Percentiles rank a stretch among this genome's conserved stretches.
phyloP scores from a whole-genome alignment of 2,329 filamentous ascomycete genomes.

The Domatiomyces globalis region DNA sequence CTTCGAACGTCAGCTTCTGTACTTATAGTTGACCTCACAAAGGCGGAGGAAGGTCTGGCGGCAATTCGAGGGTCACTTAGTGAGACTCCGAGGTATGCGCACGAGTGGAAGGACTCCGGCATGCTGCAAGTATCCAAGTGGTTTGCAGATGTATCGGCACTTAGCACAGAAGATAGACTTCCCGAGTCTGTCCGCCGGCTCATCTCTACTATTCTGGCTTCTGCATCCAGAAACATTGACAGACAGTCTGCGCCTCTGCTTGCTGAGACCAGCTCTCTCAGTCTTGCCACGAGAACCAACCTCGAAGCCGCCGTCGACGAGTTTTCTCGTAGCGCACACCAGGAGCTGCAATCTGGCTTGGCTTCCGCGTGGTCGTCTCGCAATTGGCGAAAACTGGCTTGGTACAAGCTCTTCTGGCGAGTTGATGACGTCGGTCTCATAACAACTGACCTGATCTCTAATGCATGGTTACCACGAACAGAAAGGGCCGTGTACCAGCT shows the following conservation, averaged over 20 bases:
- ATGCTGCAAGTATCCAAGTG: conserved; percentile 51
- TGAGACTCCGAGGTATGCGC: conserved; percentile 59
- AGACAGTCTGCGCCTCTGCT: conserved; percentile 19
- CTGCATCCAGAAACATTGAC: conserved; percentile 22
- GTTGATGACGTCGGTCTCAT: conserved; percentile 85
- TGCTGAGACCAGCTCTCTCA: conserved; percentile 26
- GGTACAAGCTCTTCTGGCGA: conserved; percentile 94
- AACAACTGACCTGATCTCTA: conserved; percentile 60
- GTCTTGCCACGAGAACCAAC: conserved; percentile 24
- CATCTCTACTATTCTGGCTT: conserved; percentile 49
- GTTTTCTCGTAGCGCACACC: conserved; percentile 71
- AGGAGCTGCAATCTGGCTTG: conserved; percentile 67
- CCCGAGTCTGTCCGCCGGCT: conserved; percentile 54
- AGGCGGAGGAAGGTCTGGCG: conserved; percentile 48
- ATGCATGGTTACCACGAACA: conserved; percentile 60
- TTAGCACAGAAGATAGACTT: conserved; percentile 33
- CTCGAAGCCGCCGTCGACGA: conserved; percentile 48
- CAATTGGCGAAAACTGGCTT: conserved; percentile 66
- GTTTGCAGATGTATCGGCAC: conserved; percentile 32
- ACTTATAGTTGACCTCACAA: conserved; percentile 47
- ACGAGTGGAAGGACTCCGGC: conserved; percentile 59
- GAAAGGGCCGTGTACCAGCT: conserved; percentile 75
- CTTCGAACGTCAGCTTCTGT: conserved; percentile 22
- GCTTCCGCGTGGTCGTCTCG: conserved; percentile 62
- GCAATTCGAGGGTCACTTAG: conserved; percentile 55